phyloP scores from a whole-genome alignment of 768 basidiomycete species.

The Pleurotus giganteus region DNA sequence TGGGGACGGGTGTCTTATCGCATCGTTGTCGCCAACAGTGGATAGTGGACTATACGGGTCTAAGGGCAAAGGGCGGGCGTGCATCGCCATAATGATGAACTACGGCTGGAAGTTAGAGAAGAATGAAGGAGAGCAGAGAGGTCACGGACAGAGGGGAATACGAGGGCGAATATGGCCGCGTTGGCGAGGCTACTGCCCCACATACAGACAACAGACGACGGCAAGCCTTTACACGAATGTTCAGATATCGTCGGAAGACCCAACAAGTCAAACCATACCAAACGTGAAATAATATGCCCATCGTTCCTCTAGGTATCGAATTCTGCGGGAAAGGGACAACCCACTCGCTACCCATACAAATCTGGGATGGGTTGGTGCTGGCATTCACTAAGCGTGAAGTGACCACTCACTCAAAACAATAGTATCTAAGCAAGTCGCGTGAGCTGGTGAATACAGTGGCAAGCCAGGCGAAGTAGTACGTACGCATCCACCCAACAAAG shows the following conservation, averaged over 20 bases:
- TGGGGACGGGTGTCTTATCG: constrained; percentile 67
- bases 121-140: background rate
- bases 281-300: constrained; percentile 91
- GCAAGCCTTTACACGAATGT: constrained; percentile 51
- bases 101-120: constrained; percentile 26
- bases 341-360: constrained; percentile 81
- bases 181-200: constrained; percentile 76
- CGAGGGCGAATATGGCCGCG: constrained; percentile 77
- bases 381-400: constrained; percentile 1
- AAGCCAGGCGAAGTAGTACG: constrained; percentile 31
- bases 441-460: background rate
- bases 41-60: constrained; percentile 70
- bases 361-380: constrained; percentile 35
- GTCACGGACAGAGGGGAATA: constrained; percentile 70
- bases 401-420: constrained; percentile 77
- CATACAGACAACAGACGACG: constrained; percentile 69
- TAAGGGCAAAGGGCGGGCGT: constrained; percentile 67
- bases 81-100: constrained; percentile 86
- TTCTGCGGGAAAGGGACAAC: constrained; percentile 61
- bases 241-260: constrained; percentile 3
- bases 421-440: constrained; percentile 54
- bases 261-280: constrained; percentile 36
- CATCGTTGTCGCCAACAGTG: constrained; percentile 30
- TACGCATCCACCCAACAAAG: constrained; percentile 87
- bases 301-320: constrained; percentile 78